phyloP scores from a whole-genome alignment of 108 stramenopile species.

The Conticribra guillardii region DNA sequence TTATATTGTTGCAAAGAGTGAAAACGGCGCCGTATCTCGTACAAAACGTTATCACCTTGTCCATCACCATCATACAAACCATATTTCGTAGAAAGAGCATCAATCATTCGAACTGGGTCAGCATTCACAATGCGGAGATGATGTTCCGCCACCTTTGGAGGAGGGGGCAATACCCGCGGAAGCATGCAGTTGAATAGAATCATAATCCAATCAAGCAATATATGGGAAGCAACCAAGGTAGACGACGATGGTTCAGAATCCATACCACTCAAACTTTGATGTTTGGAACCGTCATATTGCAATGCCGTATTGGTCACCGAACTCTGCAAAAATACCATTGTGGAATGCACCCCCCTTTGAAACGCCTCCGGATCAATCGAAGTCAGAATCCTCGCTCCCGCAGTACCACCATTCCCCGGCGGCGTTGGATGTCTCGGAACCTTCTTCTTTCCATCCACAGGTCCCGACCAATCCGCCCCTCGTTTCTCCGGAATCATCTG shows the following conservation, averaged over 20 bases:
- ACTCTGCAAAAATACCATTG: slow-evolving; percentile 21
- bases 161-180: slow-evolving; percentile 32
- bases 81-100: slow-evolving; percentile 35
- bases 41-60: slow-evolving; percentile 47
- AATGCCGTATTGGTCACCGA: too few species aligned
- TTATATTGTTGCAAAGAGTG: slow-evolving; percentile 62
- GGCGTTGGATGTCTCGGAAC: too few species aligned
- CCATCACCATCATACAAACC: slow-evolving; percentile 38
- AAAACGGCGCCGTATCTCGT: slow-evolving; percentile 83
- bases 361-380: slow-evolving; percentile 27
- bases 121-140: slow-evolving; percentile 46
- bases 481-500: too few species aligned
- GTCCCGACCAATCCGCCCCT: too few species aligned
- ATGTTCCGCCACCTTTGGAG: slow-evolving; percentile 30
- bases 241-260: background rate
- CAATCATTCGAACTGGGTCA: slow-evolving; percentile 46
- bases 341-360: slow-evolving; percentile 29
- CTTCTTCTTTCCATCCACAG: too few species aligned
- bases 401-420: too few species aligned
- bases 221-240: slow-evolving; percentile 31
- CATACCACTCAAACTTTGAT: slow-evolving; percentile 27
- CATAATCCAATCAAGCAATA: slow-evolving; percentile 54
- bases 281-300: too few species aligned
- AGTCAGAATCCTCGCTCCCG: slow-evolving; percentile 23
- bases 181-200: slow-evolving; percentile 44